Percentiles rank a stretch among this genome's conserved stretches.
Conservation (phyloP, 345 rosid species). For the Corchorus capsularis region DNA sequence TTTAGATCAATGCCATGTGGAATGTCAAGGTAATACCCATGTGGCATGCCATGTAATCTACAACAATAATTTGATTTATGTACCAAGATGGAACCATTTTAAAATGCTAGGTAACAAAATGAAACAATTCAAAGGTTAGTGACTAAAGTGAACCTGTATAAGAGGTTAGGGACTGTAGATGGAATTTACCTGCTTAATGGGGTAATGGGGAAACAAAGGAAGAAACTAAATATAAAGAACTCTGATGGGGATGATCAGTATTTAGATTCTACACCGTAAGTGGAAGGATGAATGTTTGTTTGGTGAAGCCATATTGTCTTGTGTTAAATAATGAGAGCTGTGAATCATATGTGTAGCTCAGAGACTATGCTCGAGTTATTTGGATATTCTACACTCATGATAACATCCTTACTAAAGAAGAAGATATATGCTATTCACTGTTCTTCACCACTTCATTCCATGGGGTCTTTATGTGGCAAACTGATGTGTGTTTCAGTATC, state of each 20-base stretch:
- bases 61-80: no score
- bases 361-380: background rate
- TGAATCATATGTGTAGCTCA: background rate
- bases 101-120: no score
- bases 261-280: background rate
- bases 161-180: no score
- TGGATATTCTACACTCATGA: background rate
- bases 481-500: background rate
- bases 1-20: no score
- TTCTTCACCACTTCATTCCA: constrained; percentile 2
- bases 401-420: background rate
- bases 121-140: no score
- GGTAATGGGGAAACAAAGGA: background rate
- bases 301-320: background rate
- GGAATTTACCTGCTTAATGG: background rate
- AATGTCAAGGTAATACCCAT: no score
- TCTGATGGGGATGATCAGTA: background rate
- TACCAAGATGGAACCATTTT: no score
- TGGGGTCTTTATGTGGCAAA: background rate
- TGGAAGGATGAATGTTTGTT: background rate
- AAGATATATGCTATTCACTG: background rate
- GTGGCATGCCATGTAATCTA: no score
- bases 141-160: no score
- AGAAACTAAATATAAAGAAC: background rate
- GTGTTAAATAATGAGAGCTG: background rate